Conservation (phyloP, 2,329 filamentous ascomycete genomes). For the Botrytis hyacinthi region DNA sequence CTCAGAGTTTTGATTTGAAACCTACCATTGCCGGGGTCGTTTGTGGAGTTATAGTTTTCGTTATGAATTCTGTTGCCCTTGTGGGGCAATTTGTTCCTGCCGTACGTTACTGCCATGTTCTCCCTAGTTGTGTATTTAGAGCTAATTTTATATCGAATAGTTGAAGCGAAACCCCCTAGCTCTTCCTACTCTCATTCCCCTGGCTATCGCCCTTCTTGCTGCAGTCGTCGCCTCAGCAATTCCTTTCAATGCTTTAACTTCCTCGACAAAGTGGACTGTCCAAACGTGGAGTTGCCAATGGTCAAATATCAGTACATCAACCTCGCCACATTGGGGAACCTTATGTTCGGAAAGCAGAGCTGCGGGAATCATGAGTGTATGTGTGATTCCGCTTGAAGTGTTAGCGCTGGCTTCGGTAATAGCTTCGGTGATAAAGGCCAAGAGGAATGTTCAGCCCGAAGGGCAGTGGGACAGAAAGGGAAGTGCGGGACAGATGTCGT, state of each 20-base stretch:
- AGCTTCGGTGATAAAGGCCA: conserved; percentile 46
- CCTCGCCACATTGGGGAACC: conserved; percentile 53
- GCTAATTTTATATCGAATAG: background rate
- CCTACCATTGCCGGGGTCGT: conserved; percentile 56
- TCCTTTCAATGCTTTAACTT: conserved; percentile 57
- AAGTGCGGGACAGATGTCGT: conserved; percentile 36
- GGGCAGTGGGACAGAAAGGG: conserved; percentile 35
- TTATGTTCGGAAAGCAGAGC: conserved; percentile 57
- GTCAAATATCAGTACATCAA: conserved; percentile 51
- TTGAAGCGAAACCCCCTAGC: conserved; percentile 31
- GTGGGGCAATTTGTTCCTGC: conserved; percentile 48
- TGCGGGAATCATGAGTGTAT: conserved; percentile 52
- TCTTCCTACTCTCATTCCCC: conserved; percentile 40
- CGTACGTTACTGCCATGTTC: conserved; percentile 44
- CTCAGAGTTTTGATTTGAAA: conserved; percentile 53
- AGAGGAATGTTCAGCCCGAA: conserved; percentile 41
- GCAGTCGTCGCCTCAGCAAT: conserved; percentile 54
- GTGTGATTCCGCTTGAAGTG: conserved; percentile 57
- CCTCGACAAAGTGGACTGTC: conserved; percentile 52
- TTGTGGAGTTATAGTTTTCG: conserved; percentile 50
- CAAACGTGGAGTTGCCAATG: conserved; percentile 64
- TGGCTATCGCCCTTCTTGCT: conserved; percentile 46
- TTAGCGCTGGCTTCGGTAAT: conserved; percentile 46
- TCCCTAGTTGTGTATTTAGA: background rate
- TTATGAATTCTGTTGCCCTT: conserved; percentile 50